A percentile compares a stretch with the other conserved stretches of the same genome.
These are phyloP conservation scores for Thymus mandschuricus DNA, from an alignment of 257 asterid genomes.

Conservation along the genomic window DNA sequence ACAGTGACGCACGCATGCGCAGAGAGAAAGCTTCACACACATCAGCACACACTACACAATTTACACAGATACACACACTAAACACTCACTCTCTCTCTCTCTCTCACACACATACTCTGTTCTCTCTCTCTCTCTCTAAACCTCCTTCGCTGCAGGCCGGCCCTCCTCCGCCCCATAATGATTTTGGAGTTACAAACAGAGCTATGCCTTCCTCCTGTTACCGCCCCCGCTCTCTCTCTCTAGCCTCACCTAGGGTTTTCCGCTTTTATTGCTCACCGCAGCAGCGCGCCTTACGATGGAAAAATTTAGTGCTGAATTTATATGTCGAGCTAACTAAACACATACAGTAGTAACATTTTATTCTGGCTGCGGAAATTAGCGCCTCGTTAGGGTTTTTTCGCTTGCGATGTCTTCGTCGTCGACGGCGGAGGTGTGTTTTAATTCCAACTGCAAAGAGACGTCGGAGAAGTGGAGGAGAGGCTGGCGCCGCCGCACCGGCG, in stretches of 20 bases:
- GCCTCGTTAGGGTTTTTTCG: constrained; percentile 34
- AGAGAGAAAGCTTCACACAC: background rate
- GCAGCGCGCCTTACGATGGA: constrained; percentile 25
- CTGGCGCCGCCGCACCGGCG: constrained; percentile 98
- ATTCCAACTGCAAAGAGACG: constrained; percentile 68
- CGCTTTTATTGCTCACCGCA: constrained; percentile 27
- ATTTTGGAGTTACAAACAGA: constrained; percentile 27
- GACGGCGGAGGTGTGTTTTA: constrained; percentile 63
- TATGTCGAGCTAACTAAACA: constrained; percentile 21
- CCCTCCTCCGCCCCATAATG: constrained; percentile 26
- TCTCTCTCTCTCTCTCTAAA: constrained; percentile 7
- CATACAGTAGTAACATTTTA: background rate
- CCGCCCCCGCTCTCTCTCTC: constrained; percentile 33
- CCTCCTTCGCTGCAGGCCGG: constrained; percentile 21
- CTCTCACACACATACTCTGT: constrained; percentile 1
- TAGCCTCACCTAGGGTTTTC: constrained; percentile 41
- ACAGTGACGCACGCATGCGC: constrained; percentile 33
- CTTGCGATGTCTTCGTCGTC: constrained; percentile 38
- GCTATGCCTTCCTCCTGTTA: constrained; percentile 31
- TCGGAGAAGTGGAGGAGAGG: constrained; percentile 66
- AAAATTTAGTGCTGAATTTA: constrained; percentile 34
- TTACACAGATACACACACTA: background rate
- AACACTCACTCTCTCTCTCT: background rate
- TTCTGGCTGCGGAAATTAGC: background rate
- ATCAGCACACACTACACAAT: background rate